Evolutionary conservation across 106 monocot genomes (phyloP).

Genomic region (Dioscorea dumetorum): DNA sequence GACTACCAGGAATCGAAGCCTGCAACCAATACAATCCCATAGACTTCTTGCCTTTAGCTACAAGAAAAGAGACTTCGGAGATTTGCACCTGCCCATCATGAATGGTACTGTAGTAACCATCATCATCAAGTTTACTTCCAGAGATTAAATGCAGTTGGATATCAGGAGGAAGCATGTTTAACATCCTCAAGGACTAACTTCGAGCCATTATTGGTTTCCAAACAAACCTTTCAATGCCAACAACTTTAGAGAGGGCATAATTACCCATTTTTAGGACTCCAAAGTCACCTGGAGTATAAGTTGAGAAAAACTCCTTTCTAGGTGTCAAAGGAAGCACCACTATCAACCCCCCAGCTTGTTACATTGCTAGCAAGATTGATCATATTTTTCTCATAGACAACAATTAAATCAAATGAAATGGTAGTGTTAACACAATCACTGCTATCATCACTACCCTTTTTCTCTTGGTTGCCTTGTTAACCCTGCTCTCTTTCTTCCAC

Average conservation of each 20-base stretch:
- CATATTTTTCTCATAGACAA: not conserved
- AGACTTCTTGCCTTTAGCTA: constrained; percentile 10
- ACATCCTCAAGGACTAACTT: constrained; percentile 8
- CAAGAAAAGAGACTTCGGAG: constrained; percentile 1
- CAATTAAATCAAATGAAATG: not conserved
- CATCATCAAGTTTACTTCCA: constrained; percentile 11
- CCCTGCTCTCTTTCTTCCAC: not conserved
- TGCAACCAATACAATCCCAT: not conserved
- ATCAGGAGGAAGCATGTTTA: not conserved
- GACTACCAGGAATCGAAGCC: not conserved
- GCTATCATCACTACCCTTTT: not conserved
- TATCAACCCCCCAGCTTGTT: constrained; percentile 2
- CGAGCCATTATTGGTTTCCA: not conserved
- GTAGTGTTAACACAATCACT: no score
- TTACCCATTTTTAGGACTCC: constrained; percentile 10
- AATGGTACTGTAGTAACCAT: constrained; percentile 1
- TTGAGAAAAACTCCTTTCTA: constrained; percentile 1
- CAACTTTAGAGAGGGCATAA: not conserved
- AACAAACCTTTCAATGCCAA: constrained; percentile 8
- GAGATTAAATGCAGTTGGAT: not conserved
- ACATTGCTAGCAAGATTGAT: not conserved
- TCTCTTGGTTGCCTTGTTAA: not conserved
- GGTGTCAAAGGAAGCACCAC: not conserved
- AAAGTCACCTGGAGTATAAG: constrained; percentile 9
- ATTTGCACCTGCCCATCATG: not conserved